A percentile compares a stretch with the other conserved stretches of the same genome.
Evolutionary conservation across 495 filamentous ascomycete genomes (phyloP).

Genomic region (Pyrenopolyporus hunteri): DNA sequence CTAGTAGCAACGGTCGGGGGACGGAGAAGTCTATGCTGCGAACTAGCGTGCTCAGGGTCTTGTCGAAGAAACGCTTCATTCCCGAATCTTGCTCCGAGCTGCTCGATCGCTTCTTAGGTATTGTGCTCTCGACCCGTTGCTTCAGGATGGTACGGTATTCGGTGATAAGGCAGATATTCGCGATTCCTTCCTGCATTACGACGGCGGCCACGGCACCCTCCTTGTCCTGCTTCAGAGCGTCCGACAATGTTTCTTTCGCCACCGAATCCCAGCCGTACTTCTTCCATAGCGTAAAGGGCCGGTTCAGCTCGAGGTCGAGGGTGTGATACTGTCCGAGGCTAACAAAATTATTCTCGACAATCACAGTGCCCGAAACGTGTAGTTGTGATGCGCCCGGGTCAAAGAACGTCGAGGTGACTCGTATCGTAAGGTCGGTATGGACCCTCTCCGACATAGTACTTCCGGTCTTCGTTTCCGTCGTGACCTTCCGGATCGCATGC

Average conservation of each 20-base stretch:
- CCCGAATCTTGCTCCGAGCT: slow-evolving; percentile 73
- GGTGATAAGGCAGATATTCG: slow-evolving; percentile 92
- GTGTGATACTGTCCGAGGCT: slow-evolving; percentile 88
- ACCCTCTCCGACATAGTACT: slow-evolving; percentile 76
- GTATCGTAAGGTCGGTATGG: slow-evolving; percentile 78
- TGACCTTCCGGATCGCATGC: slow-evolving; percentile 81
- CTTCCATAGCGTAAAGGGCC: slow-evolving; percentile 83
- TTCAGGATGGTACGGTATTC: slow-evolving; percentile 88
- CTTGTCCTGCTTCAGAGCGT: slow-evolving; percentile 77
- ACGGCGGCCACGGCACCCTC: slow-evolving; percentile 84
- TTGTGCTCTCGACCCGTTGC: slow-evolving; percentile 80
- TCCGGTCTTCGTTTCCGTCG: slow-evolving; percentile 72
- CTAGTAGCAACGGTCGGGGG: slow-evolving; percentile 78
- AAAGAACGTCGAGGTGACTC: slow-evolving; percentile 85
- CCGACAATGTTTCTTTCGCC: slow-evolving; percentile 75
- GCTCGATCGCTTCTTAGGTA: slow-evolving; percentile 77
- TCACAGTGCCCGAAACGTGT: slow-evolving; percentile 82
- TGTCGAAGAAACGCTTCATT: slow-evolving; percentile 80
- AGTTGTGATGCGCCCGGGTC: slow-evolving; percentile 83
- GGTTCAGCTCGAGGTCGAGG: slow-evolving; percentile 75
- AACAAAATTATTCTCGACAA: slow-evolving; percentile 82
- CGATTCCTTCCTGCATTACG: slow-evolving; percentile 92
- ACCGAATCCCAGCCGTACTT: slow-evolving; percentile 91
- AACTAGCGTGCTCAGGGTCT: slow-evolving; percentile 74
- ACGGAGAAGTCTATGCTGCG: slow-evolving; percentile 77